A percentile compares a stretch with the other conserved stretches of the same genome.
phyloP scores from a whole-genome alignment of 2,329 filamentous ascomycete species.

The Celoporthe dispersa region DNA sequence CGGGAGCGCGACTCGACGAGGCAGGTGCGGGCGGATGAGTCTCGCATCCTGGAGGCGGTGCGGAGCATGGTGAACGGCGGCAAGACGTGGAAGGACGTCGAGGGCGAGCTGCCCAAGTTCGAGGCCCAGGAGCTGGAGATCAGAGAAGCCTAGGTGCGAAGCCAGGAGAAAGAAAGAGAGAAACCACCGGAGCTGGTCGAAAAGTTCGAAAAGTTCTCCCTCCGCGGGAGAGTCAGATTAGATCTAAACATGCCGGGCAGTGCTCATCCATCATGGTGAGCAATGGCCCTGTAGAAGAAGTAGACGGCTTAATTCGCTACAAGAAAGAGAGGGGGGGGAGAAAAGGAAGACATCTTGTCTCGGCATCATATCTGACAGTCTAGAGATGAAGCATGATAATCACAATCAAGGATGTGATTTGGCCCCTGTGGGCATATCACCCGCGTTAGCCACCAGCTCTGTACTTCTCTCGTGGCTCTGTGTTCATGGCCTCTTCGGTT shows the following conservation, averaged over 20 bases:
- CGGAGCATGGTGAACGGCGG: constrained; percentile 52
- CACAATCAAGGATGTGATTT: neutral
- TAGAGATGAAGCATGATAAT: neutral
- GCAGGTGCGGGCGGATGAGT: constrained; percentile 84
- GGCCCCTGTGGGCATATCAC: neutral
- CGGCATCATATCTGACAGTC: neutral
- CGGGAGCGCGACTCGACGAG: constrained; percentile 88
- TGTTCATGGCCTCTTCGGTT: no score
- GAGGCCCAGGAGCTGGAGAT: constrained; percentile 71
- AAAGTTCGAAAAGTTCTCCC: neutral
- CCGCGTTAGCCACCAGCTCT: neutral
- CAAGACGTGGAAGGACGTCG: constrained; percentile 70
- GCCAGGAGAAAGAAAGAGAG: neutral
- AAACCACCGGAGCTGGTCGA: neutral
- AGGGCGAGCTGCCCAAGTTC: constrained; percentile 80
- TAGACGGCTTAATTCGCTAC: neutral
- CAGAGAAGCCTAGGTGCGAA: neutral
- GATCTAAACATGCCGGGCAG: neutral
- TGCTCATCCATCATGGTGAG: neutral
- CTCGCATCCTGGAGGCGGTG: constrained; percentile 78
- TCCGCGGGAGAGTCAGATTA: neutral
- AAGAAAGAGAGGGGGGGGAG: no score
- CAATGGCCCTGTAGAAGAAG: neutral
- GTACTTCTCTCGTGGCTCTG: neutral
- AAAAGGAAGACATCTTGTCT: neutral